Percentiles rank a stretch among this genome's conserved stretches.
Evolutionary conservation across 768 basidiomycete species (phyloP).

Genomic region (Leccinum olivaceopallidum): DNA sequence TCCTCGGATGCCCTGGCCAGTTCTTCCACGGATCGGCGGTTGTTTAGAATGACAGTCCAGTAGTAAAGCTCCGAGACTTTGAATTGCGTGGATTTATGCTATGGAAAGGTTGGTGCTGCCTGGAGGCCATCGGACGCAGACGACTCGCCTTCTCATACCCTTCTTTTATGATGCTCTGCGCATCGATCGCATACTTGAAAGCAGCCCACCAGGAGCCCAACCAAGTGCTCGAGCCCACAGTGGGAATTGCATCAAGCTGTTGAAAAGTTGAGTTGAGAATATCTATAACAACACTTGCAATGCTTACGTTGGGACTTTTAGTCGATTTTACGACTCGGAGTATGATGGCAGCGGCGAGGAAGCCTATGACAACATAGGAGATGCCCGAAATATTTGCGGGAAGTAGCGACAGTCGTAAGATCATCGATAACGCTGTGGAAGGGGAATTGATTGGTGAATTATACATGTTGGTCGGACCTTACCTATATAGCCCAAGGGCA

Average conservation of each 20-base stretch:
- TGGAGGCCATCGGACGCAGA: background rate
- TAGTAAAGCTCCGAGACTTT: background rate
- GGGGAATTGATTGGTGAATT: background rate
- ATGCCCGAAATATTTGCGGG: background rate
- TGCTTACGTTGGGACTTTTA: background rate
- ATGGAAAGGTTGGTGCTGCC: no score
- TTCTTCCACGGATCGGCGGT: conserved; percentile 38
- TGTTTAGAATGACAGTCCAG: conserved; percentile 43
- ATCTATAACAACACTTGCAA: background rate
- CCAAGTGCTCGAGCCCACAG: background rate
- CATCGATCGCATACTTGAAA: background rate
- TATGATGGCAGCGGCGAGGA: background rate
- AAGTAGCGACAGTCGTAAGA: background rate
- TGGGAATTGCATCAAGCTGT: background rate
- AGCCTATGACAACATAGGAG: background rate
- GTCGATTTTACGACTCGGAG: background rate
- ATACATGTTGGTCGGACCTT: background rate
- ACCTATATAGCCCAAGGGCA: background rate
- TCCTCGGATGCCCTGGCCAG: conserved; percentile 40
- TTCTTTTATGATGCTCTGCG: conserved; percentile 24
- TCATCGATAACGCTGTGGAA: background rate
- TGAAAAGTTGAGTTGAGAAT: background rate
- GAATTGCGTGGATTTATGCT: background rate
- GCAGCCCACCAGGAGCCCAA: background rate
- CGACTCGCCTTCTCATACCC: conserved; percentile 33